Evolutionary conservation across 2,329 filamentous ascomycete species (phyloP).

Genomic region (Colletotrichum truncatum): DNA sequence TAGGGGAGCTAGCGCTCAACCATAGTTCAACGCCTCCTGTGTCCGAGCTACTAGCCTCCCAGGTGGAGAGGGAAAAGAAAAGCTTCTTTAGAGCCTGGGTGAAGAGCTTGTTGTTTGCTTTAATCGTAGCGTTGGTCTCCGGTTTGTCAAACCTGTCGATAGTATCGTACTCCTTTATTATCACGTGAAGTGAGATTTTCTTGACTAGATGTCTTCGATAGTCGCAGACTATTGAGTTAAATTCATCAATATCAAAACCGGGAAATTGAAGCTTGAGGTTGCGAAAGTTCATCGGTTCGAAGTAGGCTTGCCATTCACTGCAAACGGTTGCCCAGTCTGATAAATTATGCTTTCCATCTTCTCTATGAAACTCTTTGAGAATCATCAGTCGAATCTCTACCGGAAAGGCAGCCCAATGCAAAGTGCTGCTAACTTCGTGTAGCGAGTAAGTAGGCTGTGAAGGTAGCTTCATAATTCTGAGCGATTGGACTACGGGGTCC

Average conservation of each 20-base stretch:
- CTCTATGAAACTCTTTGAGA: background rate
- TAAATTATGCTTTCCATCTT: background rate
- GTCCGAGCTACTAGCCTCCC: background rate
- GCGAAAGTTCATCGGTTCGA: background rate
- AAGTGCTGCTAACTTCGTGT: background rate
- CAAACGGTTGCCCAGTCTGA: background rate
- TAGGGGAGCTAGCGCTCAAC: background rate
- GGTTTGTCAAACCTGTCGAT: background rate
- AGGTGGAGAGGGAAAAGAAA: background rate
- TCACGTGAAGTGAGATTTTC: background rate
- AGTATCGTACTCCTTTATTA: background rate
- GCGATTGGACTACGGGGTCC: too few species aligned
- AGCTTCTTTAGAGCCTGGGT: background rate
- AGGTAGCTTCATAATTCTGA: conserved; percentile 12
- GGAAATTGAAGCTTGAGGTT: background rate
- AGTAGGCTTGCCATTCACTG: conserved; percentile 7
- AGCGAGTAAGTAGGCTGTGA: background rate
- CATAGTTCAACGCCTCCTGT: background rate
- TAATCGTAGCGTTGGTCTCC: background rate
- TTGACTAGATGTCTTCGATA: background rate
- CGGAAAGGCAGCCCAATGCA: background rate
- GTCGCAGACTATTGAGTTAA: background rate
- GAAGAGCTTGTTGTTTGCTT: background rate
- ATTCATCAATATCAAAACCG: background rate
- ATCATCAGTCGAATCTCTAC: conserved; percentile 2